A percentile compares a stretch with the other conserved stretches of the same genome.
Evolutionary conservation across 2,329 filamentous ascomycete genomes (phyloP).

Genomic region (Pyrenophora tritici-repentis): DNA sequence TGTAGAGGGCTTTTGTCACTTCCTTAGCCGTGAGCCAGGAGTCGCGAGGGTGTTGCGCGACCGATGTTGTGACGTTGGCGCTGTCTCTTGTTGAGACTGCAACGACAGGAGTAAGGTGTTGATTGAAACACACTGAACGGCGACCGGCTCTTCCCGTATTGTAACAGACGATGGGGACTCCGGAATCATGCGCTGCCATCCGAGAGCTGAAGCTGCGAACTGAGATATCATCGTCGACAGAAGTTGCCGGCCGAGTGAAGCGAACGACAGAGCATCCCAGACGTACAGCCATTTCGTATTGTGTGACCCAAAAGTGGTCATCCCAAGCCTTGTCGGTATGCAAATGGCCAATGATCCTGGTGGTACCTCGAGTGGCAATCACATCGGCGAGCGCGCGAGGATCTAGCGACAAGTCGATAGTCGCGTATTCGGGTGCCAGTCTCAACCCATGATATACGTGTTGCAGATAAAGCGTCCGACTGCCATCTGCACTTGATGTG

Average conservation of each 20-base stretch:
- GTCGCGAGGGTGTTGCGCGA: conserved; percentile 45
- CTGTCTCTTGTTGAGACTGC: conserved; percentile 52
- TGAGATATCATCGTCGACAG: conserved; percentile 66
- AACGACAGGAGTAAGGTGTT: conserved; percentile 65
- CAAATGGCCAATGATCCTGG: conserved; percentile 66
- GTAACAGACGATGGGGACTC: conserved; percentile 65
- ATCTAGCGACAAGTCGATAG: conserved; percentile 64
- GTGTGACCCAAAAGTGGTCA: conserved; percentile 58
- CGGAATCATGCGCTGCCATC: conserved; percentile 51
- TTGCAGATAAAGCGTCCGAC: conserved; percentile 56
- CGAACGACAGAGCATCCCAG: conserved; percentile 67
- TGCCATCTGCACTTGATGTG: conserved; percentile 31
- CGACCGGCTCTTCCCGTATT: conserved; percentile 68
- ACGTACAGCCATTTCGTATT: conserved; percentile 62
- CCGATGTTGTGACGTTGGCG: conserved; percentile 5
- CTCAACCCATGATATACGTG: conserved; percentile 65
- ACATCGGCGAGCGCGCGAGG: conserved; percentile 58
- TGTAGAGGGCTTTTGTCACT: conserved; percentile 68
- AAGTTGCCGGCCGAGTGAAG: conserved; percentile 62
- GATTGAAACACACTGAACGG: conserved; percentile 69
- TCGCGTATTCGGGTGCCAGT: conserved; percentile 64
- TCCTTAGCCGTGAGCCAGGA: conserved; percentile 64
- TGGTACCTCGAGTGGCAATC: conserved; percentile 57
- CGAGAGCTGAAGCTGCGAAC: conserved; percentile 61
- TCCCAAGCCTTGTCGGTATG: conserved; percentile 60